Base-by-base conservation (phyloP, 805 yeast genomes). In the Starmerella scarabaei region DNA sequence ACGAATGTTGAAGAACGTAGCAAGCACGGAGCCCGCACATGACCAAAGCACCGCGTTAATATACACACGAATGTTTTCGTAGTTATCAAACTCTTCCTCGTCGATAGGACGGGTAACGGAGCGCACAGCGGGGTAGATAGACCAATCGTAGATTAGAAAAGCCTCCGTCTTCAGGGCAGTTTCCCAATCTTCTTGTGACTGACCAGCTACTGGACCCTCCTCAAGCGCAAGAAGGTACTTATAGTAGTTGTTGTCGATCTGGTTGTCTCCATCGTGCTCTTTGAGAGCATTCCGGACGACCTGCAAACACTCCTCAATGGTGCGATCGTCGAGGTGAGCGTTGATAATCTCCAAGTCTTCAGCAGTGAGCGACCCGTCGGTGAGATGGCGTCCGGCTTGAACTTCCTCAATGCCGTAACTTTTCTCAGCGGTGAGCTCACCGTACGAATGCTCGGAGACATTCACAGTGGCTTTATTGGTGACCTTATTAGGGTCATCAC, bases 41-140 rank as follows among this genome's bases (percentile, higher is more conserved):
- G 72, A 66, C 72, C 73, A 71, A 35, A 69, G 48, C 2, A 70
- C 49, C 2, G 72, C 71, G 19, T 72, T 56, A 9, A 66, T 56
- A 53, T 72, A 74, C 6, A 67, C 71, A 37, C 80, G 64, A 38
- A 71, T 48, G 9, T 75, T 72, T 40, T 73, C 76, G 34, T 59
- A 62, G 1, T 35, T 28, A 14, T 35, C 46, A 26, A 14, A 27
- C 9, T 41, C 48, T 8, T 33, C 49, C 38, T 73, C 76, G 48
- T 72, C 78, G 33, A 51, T 58, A 7, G 75, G 68, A 20, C 67
- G 69, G 4, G 71, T 66, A 23, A 72, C 69, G 5, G 78, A 67
- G 24, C 80, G 58, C 15, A 74, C 74, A 51, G 73, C 78, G 3
- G 78, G 75, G 44, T 73, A 73, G 3, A 76, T 76, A 1, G 77